A percentile compares a stretch with the other conserved stretches of the same genome.
These are phyloP conservation scores for Cicer pinnatifidum DNA, from an alignment of 306 rosid species.

Conservation along the genomic window DNA sequence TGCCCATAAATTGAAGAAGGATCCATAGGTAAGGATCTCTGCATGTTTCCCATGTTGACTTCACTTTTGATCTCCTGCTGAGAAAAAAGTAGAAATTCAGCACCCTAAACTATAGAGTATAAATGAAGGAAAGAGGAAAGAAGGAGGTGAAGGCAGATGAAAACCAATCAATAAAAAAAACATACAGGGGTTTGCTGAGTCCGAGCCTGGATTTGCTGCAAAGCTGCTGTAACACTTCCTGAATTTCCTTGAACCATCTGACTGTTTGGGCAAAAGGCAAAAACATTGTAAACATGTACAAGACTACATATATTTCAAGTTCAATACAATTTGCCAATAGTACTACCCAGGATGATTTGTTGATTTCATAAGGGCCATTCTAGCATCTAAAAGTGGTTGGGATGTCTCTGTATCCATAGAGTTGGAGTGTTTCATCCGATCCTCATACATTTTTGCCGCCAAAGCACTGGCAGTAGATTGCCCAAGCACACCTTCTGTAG, in stretches of 20 bases:
- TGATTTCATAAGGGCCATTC: slow-evolving; percentile 83
- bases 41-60: slow-evolving; percentile 69
- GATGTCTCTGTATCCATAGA: slow-evolving; percentile 82
- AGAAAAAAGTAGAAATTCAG: slow-evolving; percentile 35
- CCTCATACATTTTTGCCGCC: slow-evolving; percentile 94
- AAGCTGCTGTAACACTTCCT: slow-evolving; percentile 75
- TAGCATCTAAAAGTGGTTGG: slow-evolving; percentile 90
- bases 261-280: slow-evolving; percentile 54
- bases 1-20: slow-evolving; percentile 81
- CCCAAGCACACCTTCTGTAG: slow-evolving; percentile 84
- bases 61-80: slow-evolving; percentile 76
- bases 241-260: slow-evolving; percentile 89
- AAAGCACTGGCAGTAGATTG: slow-evolving; percentile 81
- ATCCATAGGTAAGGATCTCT: slow-evolving; percentile 85
- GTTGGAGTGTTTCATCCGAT: slow-evolving; percentile 80
- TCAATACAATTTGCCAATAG: slow-evolving; percentile 38
- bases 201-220: slow-evolving; percentile 90
- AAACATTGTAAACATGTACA: slow-evolving; percentile 38
- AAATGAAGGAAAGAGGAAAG: slow-evolving; percentile 29
- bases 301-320: slow-evolving; percentile 34
- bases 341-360: slow-evolving; percentile 81
- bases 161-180: slow-evolving; percentile 39
- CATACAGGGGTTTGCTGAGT: slow-evolving; percentile 70
- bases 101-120: slow-evolving; percentile 23
- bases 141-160: slow-evolving; percentile 13